These are phyloP conservation scores for Filosporella fistucella DNA, from an alignment of 495 filamentous ascomycete genomes.

Conservation along the genomic window DNA sequence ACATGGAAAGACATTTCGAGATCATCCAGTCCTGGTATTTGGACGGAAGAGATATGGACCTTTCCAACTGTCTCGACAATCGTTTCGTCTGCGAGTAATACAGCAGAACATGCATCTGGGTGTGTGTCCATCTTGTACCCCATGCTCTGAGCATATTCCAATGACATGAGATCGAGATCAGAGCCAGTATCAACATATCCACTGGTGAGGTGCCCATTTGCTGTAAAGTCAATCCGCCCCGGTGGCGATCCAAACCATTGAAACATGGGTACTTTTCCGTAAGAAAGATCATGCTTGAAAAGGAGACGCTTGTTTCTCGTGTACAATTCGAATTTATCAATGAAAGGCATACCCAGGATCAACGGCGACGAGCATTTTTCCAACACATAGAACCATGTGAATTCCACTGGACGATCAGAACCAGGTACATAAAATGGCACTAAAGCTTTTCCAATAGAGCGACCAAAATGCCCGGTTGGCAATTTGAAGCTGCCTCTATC, in stretches of 20 bases:
- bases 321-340: neutral
- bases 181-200: conserved; percentile 1
- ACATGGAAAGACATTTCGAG: conserved; percentile 12
- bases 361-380: neutral
- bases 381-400: neutral
- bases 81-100: neutral
- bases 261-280: neutral
- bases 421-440: neutral
- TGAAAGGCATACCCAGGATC: neutral
- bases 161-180: conserved; percentile 3
- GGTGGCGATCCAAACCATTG: neutral
- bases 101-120: neutral
- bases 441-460: neutral
- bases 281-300: neutral
- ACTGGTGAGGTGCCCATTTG: neutral
- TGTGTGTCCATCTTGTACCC: neutral
- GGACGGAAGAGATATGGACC: neutral
- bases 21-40: neutral
- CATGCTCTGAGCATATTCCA: neutral
- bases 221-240: neutral
- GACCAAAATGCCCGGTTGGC: neutral
- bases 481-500: neutral
- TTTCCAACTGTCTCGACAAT: neutral
- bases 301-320: neutral
- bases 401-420: neutral